Evolutionary conservation across 768 basidiomycete genomes (phyloP).

Genomic region (Lenzites betulinus): DNA sequence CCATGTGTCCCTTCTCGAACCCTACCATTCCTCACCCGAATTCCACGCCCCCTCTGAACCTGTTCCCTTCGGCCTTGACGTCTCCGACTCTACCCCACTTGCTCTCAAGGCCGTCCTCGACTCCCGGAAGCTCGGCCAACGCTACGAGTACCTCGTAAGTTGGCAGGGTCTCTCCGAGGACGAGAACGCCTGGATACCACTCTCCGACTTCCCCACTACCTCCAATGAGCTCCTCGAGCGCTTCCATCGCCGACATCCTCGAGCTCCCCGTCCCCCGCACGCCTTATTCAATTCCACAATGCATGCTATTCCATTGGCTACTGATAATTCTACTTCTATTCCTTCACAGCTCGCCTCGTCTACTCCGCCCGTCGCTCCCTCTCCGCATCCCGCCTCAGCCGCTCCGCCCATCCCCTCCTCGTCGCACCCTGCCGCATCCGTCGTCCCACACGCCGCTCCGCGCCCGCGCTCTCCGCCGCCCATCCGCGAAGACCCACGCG

Average conservation of each 20-base stretch:
- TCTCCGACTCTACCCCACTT: background rate
- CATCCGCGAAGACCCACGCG: no score
- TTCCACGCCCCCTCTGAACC: conserved; percentile 31
- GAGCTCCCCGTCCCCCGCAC: conserved; percentile 32
- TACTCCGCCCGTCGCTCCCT: no score
- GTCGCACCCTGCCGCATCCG: no score
- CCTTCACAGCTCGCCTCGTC: no score
- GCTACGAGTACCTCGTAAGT: no score
- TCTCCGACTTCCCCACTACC: conserved; percentile 36
- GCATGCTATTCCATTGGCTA: background rate
- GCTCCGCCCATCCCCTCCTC: no score
- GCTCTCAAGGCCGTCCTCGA: background rate
- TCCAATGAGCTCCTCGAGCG: conserved; percentile 34
- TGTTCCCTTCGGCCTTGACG: conserved; percentile 10
- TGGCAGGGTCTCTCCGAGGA: no score
- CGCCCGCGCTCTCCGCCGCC: no score
- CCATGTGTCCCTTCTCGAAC: conserved; percentile 37
- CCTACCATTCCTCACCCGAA: conserved; percentile 31
- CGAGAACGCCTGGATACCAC: conserved; percentile 40
- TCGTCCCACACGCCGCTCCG: no score
- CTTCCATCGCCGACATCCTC: conserved; percentile 38
- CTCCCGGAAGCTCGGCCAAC: no score
- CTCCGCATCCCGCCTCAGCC: no score
- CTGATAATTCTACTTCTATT: no score
- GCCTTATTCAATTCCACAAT: conserved; percentile 10